Percentiles rank a stretch among this genome's conserved stretches.
Conservation (phyloP, 164 flowering plant species). For the Vitis cinerea region DNA sequence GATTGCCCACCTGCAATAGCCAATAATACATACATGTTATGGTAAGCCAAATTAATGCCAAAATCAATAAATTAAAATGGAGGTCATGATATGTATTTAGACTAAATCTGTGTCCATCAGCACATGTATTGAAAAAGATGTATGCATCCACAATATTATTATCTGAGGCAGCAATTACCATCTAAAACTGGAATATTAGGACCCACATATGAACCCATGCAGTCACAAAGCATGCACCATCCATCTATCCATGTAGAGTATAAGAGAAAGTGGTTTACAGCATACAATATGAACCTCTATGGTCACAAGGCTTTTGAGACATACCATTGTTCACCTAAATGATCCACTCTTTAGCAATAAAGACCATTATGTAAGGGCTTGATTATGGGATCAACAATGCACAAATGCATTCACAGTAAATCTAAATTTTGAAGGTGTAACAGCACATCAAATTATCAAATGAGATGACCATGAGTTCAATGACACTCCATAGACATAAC, state of each 20-base stretch:
- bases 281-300: too few relatives aligned
- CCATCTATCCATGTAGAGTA: too few relatives aligned
- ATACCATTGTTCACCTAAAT: too few relatives aligned
- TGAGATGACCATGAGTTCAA: too few relatives aligned
- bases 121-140: neutral
- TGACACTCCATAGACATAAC: neutral
- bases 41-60: neutral
- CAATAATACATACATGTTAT: neutral
- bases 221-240: neutral
- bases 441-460: too few relatives aligned
- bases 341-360: too few relatives aligned
- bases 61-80: neutral
- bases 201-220: neutral
- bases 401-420: too few relatives aligned
- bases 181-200: neutral
- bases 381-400: too few relatives aligned
- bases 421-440: too few relatives aligned
- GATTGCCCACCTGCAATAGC: conserved; percentile 87
- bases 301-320: too few relatives aligned
- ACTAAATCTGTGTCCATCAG: neutral
- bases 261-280: too few relatives aligned
- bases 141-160: neutral
- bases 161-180: neutral
- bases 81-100: neutral
- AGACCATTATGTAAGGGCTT: too few relatives aligned